A percentile compares a stretch with the other conserved stretches of the same genome.
Conservation (phyloP, 2,329 filamentous ascomycete genomes). For the Chrysoporthe austroafricana region DNA sequence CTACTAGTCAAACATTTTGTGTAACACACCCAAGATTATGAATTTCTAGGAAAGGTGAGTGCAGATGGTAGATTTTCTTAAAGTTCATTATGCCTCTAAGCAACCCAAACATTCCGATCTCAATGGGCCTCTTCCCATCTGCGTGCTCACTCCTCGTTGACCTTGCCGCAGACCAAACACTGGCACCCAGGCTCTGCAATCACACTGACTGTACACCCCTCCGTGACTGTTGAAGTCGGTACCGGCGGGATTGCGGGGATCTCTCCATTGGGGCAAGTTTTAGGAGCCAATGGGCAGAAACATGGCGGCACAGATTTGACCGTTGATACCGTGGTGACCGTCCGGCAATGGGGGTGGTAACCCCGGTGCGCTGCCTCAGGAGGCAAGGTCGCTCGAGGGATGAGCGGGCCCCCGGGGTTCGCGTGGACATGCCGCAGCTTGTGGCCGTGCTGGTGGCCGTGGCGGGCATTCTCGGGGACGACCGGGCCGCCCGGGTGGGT, state of each 20-base stretch:
- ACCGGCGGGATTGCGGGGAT: background rate
- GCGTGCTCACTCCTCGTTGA: background rate
- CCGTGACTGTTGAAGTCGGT: background rate
- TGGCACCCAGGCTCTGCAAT: constrained; percentile 3
- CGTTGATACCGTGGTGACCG: constrained; percentile 5
- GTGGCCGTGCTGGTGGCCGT: background rate
- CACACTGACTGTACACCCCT: background rate
- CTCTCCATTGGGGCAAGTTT: background rate
- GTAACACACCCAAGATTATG: background rate
- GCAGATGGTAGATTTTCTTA: background rate
- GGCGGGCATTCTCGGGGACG: background rate
- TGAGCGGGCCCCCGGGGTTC: background rate
- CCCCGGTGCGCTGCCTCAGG: background rate
- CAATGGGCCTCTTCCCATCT: no score
- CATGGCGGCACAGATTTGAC: background rate
- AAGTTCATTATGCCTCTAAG: no score
- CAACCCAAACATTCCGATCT: no score
- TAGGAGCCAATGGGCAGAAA: background rate
- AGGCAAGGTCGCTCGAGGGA: background rate
- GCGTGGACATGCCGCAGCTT: background rate
- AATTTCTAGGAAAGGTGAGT: background rate
- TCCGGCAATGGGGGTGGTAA: background rate
- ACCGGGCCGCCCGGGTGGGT: background rate
- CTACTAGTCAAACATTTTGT: no score
- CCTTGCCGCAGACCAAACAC: background rate